Base-by-base conservation (phyloP, 164 flowering plant species). In the Paratinospora sagittata region DNA sequence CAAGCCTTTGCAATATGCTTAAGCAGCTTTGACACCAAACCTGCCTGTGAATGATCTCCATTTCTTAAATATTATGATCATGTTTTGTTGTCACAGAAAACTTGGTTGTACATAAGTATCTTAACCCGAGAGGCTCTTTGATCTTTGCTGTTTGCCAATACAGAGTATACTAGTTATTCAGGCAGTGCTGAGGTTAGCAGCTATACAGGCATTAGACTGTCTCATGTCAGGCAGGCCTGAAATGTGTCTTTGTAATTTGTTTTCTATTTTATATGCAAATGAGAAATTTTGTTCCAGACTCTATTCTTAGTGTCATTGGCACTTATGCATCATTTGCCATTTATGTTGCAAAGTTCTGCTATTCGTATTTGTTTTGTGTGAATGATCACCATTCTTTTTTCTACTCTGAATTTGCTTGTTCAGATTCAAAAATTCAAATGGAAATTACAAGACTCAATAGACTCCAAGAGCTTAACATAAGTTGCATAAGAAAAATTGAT, bases 1-100 rank as follows among this genome's bases (percentile, higher is more conserved):
- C 94, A 92, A 76, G 96, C 97, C 43, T 92, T 90, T 75, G 88
- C 91, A 33, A 86, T 90, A 72, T 92, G 96, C 82, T 81, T 69
- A 17, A 69, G 72, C 33, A 69, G 72, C 65, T 69, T 69, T 69
- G 72, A 69, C 41, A 69, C 72, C 0, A 89, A 92, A 75, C 96
- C 97, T 30, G 96, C 87, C n/a, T 92, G 94, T 62, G 97, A 92
- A 81, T 92, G 82, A 85, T 60, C 24, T 36, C 41, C 36, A 27
- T 66, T 14, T 65, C 58, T 66, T 24, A 30, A n/a, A 17, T 37
- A 70, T 23, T 70, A 49, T 55, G 23, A 43, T 73, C 41, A 41
- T 67, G 73, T 23, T 65, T 34, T 74, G 64, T 67, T 76, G 78
- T 73, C 58, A 64, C 41, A 45, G 41, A 37, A 71, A n/a, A 73